Percentiles rank a stretch among this genome's conserved stretches.
Conservation (phyloP, 2,329 filamentous ascomycete species). For the Colletotrichum abscissum region DNA sequence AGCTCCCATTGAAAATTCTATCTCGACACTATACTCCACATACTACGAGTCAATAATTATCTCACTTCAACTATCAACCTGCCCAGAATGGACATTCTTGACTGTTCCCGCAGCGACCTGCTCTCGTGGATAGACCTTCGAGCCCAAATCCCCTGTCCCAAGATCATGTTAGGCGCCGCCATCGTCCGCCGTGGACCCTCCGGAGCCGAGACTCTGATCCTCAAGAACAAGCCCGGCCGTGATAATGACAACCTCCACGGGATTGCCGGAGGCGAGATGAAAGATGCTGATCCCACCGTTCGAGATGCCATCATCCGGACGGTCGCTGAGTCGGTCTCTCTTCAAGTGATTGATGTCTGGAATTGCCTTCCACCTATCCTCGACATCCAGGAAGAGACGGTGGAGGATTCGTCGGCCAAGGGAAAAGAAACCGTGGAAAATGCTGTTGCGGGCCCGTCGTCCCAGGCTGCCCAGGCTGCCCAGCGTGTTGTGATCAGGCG, state of each 20-base stretch:
- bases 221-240: background rate
- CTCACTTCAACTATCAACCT: background rate
- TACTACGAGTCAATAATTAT: background rate
- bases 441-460: no score
- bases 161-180: background rate
- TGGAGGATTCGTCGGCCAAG: background rate
- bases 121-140: background rate
- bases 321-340: background rate
- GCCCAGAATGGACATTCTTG: background rate
- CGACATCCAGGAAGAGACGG: background rate
- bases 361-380: background rate
- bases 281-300: background rate
- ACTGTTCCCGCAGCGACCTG: background rate
- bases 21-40: background rate
- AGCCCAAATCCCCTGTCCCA: background rate
- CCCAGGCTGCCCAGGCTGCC: no score
- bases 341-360: background rate
- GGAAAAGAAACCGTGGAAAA: background rate
- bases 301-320: background rate
- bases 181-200: background rate
- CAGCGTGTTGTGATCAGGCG: background rate
- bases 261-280: background rate
- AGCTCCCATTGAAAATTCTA: background rate
- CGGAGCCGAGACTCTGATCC: background rate
- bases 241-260: background rate